Base-by-base conservation (phyloP, 2,329 filamentous ascomycete genomes). In the Fusarium mangiferae region DNA sequence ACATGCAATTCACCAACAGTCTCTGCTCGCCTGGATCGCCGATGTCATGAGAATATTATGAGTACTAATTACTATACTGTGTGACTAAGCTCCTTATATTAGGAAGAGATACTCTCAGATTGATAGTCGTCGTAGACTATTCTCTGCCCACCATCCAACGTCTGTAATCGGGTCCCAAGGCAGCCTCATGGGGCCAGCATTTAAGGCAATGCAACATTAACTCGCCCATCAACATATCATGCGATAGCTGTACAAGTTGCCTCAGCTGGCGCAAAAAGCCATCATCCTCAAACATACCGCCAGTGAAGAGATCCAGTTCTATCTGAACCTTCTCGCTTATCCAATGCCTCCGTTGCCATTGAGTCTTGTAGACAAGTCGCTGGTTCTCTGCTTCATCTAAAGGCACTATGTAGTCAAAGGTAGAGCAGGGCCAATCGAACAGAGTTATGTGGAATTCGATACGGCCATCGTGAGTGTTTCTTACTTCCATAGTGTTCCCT, bases 21-120 rank as follows among this genome's bases (percentile, higher is more conserved):
- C 22, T 14, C 10, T 22, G 8, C 28, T 3, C 30, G 3, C 30
- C 48, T 24, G 12, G 18, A 24, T 35, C 4, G 12, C 22, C 22
- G 11, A 35, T 33, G 46, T 7, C 22, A 5, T 18, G 11, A n/a
- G 22, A 13, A 49, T 10, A 24, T 33, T 17, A 33, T 7, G 30
- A 18, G 28, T 20, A 14, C 8, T 24, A 11, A 13, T 12, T 35
- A 5, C 8, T 10, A 20, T 14, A 10, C n/a, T 6, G 4, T 6
- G 28, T 33, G 17, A 24, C 6, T 24, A 24, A 33, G 2, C 6
- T 17, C 12, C 11, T 24, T 4, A 0, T 6, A 20, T 35, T 14
- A 10, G 22, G 2, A 20, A 51, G 14, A 5, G 8, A 51, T 35
- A 10, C 22, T 35, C 8, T 35, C 15, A 5, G 11, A 24, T 24